A percentile compares a stretch with the other conserved stretches of the same genome.
Conservation (phyloP, 257 asterid species). For the Petrea volubilis region DNA sequence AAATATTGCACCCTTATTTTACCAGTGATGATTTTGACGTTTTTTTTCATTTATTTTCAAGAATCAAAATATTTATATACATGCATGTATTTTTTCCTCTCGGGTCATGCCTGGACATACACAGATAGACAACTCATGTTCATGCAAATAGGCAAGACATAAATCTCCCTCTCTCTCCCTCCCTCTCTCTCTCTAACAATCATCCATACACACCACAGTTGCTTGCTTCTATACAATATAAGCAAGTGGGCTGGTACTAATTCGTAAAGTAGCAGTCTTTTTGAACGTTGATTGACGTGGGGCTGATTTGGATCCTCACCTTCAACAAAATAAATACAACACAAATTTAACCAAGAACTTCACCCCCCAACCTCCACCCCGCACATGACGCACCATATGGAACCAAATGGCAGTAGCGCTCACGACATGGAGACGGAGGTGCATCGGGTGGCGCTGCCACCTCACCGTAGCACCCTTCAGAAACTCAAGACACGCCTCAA, state of each 20-base stretch:
- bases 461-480: constrained; percentile 48
- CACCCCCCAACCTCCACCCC: not conserved
- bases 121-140: not conserved
- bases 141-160: constrained; percentile 19
- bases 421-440: constrained; percentile 63
- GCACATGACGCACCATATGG: constrained; percentile 29
- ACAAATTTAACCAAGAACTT: not conserved
- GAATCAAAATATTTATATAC: not conserved
- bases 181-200: too few species aligned
- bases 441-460: constrained; percentile 73
- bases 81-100: not conserved
- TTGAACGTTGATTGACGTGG: constrained; percentile 34
- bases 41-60: not conserved
- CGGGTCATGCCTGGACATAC: not conserved
- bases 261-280: constrained; percentile 32
- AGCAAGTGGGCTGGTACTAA: constrained; percentile 25
- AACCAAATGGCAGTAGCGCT: constrained; percentile 20
- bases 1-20: too few species aligned
- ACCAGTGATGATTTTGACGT: too few species aligned
- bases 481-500: constrained; percentile 61
- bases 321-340: constrained; percentile 1
- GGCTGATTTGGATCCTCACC: not conserved
- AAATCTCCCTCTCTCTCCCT: not conserved
- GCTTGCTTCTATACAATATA: not conserved
- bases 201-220: not conserved